Evolutionary conservation across 129 eudicot genomes (phyloP), one percentile per base, ranked within the genome.

Genomic region (Deinandra increscens): DNA sequence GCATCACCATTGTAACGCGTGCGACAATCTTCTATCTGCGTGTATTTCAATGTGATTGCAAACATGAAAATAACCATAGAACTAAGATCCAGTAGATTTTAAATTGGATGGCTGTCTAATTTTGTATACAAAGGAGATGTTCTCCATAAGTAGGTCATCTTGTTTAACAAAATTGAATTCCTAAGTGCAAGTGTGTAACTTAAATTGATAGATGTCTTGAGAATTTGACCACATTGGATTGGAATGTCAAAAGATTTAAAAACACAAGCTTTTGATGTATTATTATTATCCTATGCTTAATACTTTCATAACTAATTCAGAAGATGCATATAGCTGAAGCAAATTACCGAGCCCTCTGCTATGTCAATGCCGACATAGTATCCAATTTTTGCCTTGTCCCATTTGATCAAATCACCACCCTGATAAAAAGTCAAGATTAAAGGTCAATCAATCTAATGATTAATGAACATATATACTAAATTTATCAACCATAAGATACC

Each of bases 1-100:
- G 99, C 99, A 82, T 93, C 99, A 69, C 97, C 99, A 77, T 93
- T 93, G 75, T 93, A 93, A 63, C 99, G 92, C 11, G 95, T 89
- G 13, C 99, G 97, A 34, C 99, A 93, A 62, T 93, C 99, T 83
- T 93, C 99, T 79, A 93, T 89, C 99, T 93, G 85, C 18, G 61
- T n/a, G 68, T n/a, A 66, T 43, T 68, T 68, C 45, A 53, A 41
- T 37, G 41, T 17, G 36, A 79, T 69, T 10, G 12, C n/a, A 61
- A 70, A 45, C 19, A 42, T 37, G 38, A 60, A 39, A 31, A 43
- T 46, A 23, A 65, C 26, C 29, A 60, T 23, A 33, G 14, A 60
- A 15, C 36, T 59, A 29, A 29, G 19, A n/a, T 29, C 36, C 15
- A 7, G 14, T 6, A 8, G 14, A 8, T 60, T 60, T 60, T 60